Percentiles rank a stretch among this genome's conserved stretches.
Evolutionary conservation across 2,329 filamentous ascomycete genomes (phyloP).

Genomic region (Dactylellina haptotyla): DNA sequence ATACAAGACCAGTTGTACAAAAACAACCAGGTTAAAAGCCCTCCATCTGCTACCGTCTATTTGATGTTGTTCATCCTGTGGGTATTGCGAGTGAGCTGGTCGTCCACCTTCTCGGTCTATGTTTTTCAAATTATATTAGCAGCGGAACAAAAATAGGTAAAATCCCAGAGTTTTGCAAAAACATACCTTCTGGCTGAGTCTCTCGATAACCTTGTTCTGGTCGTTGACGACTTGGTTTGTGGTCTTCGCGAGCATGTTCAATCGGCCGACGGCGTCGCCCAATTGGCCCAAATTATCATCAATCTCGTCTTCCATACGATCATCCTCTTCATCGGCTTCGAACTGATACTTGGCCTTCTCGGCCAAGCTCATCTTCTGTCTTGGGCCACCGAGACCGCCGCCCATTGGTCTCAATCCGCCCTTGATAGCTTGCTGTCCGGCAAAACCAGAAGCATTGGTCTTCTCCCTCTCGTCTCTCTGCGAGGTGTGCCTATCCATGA

Average conservation of each 20-base stretch:
- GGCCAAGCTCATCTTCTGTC: constrained; percentile 65
- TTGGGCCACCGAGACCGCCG: neutral
- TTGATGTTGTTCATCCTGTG: constrained; percentile 4
- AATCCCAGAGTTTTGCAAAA: too few relatives aligned
- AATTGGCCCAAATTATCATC: constrained; percentile 72
- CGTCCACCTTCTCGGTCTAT: neutral
- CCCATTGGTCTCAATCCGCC: constrained; percentile 62
- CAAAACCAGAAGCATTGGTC: constrained; percentile 67
- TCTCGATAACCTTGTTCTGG: constrained; percentile 80
- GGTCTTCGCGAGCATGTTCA: constrained; percentile 78
- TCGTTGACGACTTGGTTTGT: constrained; percentile 79
- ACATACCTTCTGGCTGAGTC: constrained; percentile 79
- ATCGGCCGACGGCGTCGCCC: constrained; percentile 71
- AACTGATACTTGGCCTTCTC: constrained; percentile 80
- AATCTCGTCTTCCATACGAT: constrained; percentile 77
- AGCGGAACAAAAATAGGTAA: neutral
- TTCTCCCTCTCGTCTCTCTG: constrained; percentile 74
- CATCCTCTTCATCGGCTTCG: constrained; percentile 77
- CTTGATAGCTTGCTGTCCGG: constrained; percentile 68
- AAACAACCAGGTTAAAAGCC: neutral
- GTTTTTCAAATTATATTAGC: neutral
- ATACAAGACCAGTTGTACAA: too few relatives aligned
- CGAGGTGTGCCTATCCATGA: constrained; percentile 74
- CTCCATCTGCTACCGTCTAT: neutral
- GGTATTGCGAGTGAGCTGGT: neutral